Conservation (phyloP, 495 filamentous ascomycete genomes). For the Endocarpon pusillum region DNA sequence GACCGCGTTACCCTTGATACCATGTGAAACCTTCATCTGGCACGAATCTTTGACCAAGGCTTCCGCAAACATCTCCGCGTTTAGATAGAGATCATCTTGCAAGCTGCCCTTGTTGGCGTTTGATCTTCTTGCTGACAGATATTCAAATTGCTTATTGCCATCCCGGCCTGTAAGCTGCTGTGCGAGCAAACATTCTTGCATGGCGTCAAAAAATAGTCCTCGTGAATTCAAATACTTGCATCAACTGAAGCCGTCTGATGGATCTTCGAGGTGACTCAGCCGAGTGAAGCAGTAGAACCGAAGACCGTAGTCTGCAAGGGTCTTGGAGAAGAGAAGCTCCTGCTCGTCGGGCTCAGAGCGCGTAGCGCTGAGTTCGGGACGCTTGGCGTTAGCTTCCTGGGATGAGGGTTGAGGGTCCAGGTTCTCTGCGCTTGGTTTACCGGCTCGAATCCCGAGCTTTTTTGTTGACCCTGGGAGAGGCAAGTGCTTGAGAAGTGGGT, state of each 20-base stretch:
- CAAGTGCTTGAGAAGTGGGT: conserved; percentile 3
- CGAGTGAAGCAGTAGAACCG: conserved; percentile 5
- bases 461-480: neutral
- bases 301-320: conserved; percentile 3
- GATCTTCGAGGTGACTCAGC: conserved; percentile 4
- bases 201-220: conserved; percentile 3
- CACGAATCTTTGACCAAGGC: too few species aligned
- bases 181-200: conserved; percentile 4
- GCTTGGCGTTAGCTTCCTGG: too few species aligned
- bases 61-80: too few species aligned
- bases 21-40: conserved; percentile 2
- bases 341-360: too few species aligned
- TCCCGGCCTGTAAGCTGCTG: conserved; percentile 1
- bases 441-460: too few species aligned
- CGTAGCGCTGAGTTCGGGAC: too few species aligned
- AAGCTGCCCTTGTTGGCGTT: too few species aligned
- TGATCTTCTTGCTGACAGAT: too few species aligned
- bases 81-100: too few species aligned
- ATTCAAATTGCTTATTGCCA: conserved; percentile 5
- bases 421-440: too few species aligned
- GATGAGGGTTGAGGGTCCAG: too few species aligned
- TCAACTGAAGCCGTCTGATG: conserved; percentile 4
- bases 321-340: conserved; percentile 2
- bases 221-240: conserved; percentile 3
- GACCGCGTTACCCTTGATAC: neutral